Evolutionary conservation across 768 basidiomycete species (phyloP).

Genomic region (Pleurotus cornucopiae): DNA sequence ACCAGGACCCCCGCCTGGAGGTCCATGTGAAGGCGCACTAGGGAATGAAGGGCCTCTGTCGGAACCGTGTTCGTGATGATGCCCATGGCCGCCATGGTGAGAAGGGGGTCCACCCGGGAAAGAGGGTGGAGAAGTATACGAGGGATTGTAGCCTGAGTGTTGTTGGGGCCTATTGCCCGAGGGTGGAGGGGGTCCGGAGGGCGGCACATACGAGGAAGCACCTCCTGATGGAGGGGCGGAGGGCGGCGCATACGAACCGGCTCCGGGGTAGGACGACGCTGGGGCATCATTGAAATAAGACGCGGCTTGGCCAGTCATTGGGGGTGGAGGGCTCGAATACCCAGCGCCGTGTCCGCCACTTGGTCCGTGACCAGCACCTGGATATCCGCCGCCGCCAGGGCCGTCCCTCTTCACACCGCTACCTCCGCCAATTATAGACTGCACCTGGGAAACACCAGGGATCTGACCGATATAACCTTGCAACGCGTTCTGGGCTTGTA

Average conservation of each 20-base stretch:
- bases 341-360: background rate
- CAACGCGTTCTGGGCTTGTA: slow-evolving; percentile 33
- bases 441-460: slow-evolving; percentile 43
- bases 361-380: slow-evolving; percentile 10
- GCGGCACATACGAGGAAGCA: background rate
- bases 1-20: slow-evolving; percentile 4
- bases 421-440: slow-evolving; percentile 27
- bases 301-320: slow-evolving; percentile 23
- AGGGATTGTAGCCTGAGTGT: slow-evolving; percentile 7
- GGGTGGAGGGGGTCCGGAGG: slow-evolving; percentile 4
- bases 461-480: slow-evolving; percentile 43
- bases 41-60: slow-evolving; percentile 24
- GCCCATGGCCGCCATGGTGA: slow-evolving; percentile 12
- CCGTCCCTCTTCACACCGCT: slow-evolving; percentile 21
- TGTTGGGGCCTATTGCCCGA: background rate
- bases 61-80: slow-evolving; percentile 15
- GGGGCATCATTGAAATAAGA: slow-evolving; percentile 23
- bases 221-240: slow-evolving; percentile 12
- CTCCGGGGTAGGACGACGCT: slow-evolving; percentile 8
- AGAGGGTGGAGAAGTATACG: slow-evolving; percentile 16
- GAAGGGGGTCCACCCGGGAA: slow-evolving; percentile 23
- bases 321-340: slow-evolving; percentile 7
- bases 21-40: slow-evolving; percentile 13
- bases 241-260: slow-evolving; percentile 12
- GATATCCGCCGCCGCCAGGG: slow-evolving; percentile 16